Conservation (phyloP, 805 yeast species). For the Blastobotrys parvus region DNA sequence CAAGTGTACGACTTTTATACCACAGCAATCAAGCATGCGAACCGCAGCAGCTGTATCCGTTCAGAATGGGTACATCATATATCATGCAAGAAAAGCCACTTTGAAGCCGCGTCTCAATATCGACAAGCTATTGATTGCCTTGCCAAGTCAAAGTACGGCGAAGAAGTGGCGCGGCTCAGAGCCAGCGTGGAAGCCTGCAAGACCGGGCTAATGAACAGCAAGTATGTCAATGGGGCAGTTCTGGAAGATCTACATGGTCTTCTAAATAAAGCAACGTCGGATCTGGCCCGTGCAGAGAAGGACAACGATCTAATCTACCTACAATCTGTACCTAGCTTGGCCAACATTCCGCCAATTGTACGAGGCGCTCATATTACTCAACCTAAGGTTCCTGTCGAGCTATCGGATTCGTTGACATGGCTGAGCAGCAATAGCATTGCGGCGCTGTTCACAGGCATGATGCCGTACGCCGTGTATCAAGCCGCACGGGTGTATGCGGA, state of each 20-base stretch:
- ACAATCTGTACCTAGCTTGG: constrained; percentile 47
- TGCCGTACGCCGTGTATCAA: constrained; percentile 62
- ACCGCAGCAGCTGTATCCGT: constrained; percentile 42
- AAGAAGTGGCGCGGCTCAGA: constrained; percentile 53
- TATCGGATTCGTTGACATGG: constrained; percentile 27
- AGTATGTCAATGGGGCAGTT: constrained; percentile 36
- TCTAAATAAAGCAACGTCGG: constrained; percentile 34
- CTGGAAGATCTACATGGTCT: constrained; percentile 48
- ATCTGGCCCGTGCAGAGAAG: constrained; percentile 49
- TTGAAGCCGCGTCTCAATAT: constrained; percentile 61
- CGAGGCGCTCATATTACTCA: constrained; percentile 51
- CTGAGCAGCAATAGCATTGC: constrained; percentile 14
- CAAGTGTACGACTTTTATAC: constrained; percentile 54
- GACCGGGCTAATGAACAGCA: constrained; percentile 32
- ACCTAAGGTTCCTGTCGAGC: constrained; percentile 32
- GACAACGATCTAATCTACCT: constrained; percentile 79
- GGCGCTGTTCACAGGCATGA: constrained; percentile 45
- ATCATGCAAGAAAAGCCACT: constrained; percentile 53
- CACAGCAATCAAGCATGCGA: constrained; percentile 35
- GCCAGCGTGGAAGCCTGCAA: constrained; percentile 34
- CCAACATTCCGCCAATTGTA: constrained; percentile 32
- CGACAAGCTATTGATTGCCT: constrained; percentile 48
- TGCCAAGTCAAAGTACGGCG: constrained; percentile 52
- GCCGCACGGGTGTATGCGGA: constrained; percentile 61
- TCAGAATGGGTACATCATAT: constrained; percentile 61